Base-by-base conservation (phyloP, 2,329 filamentous ascomycete species). In the Conoideocrella luteorostrata region DNA sequence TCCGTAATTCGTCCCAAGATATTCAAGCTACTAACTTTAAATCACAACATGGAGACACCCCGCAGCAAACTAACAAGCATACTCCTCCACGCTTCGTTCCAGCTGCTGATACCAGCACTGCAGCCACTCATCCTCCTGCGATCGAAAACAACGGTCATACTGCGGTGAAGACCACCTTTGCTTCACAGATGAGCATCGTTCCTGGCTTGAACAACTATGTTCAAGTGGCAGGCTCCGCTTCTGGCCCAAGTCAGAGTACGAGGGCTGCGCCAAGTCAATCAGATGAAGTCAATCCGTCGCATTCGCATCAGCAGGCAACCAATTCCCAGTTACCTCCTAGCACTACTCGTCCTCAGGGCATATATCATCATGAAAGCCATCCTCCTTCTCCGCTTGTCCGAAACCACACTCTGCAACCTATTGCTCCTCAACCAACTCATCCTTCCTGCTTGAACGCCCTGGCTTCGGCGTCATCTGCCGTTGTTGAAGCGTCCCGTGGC, bases 351-450 rank as follows among this genome's bases (percentile, higher is more conserved):
- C 47, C 41, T n/a, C 48, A 49, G 48, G 48, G 56, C 41, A 42
- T n/a, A n/a, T n/a, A 52, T 13, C 56, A 61, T 40, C 47, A 55
- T 49, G 56, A 61, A 38, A 54, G 50, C 36, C 60, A 55, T 53
- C 69, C 61, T 51, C 66, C 77, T 41, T 75, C 84, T 49, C 80
- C 81, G 41, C 68, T 90, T 46, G 72, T 90, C 54, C 80, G 81
- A 57, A 82, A 81, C 53, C 84, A 89, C 59, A 82, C 90, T 55
- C 77, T 82, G 40, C 82, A 81, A 28, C 84, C 84, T 33, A 67
- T 84, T 57, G 86, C 86, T 41, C 86, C 87, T 21, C 86, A 87
- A 56, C 85, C 87, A 42, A 80, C 82, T 39, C 83, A 86, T 57
- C 80, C 79, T 50, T 73, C 84, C 60, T 69, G 75, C 50, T 58